phyloP scores from a whole-genome alignment of 768 basidiomycete genomes.

The Tricholoma hemisulphureum region DNA sequence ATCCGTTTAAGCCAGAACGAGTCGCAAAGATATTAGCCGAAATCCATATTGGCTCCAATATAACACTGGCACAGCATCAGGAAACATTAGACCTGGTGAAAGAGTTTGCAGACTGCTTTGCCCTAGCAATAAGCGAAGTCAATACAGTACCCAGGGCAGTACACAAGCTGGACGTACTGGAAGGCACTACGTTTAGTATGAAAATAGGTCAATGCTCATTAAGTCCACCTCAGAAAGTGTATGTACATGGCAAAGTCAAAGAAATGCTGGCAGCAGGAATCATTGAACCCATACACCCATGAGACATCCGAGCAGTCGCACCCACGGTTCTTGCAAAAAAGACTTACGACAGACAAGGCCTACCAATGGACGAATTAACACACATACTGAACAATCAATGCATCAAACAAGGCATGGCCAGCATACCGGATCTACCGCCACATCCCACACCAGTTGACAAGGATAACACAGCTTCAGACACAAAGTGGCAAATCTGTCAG shows the following conservation, averaged over 20 bases:
- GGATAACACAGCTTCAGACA: neutral
- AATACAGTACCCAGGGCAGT: neutral
- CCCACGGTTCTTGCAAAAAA: constrained; percentile 37
- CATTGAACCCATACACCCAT: constrained; percentile 25
- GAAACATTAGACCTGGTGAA: neutral
- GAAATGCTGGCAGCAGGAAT: constrained; percentile 35
- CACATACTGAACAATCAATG: constrained; percentile 34
- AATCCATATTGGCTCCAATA: neutral
- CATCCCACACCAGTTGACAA: constrained; percentile 1
- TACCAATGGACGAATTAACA: constrained; percentile 33
- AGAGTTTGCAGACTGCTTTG: neutral
- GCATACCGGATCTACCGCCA: constrained; percentile 18
- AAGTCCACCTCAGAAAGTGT: constrained; percentile 29
- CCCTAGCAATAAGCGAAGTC: neutral
- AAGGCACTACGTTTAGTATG: constrained; percentile 23
- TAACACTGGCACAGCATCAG: neutral
- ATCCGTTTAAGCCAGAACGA: neutral
- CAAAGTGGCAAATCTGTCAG: constrained; percentile 36
- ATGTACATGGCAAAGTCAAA: constrained; percentile 28
- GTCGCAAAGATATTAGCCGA: neutral
- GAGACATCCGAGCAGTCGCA: constrained; percentile 11
- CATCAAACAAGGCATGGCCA: constrained; percentile 18
- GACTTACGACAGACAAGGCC: constrained; percentile 24
- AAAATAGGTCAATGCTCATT: constrained; percentile 28
- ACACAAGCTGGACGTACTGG: constrained; percentile 35